Percentiles rank a stretch among this genome's conserved stretches.
phyloP scores from a whole-genome alignment of 2,329 filamentous ascomycete species.

The Stagonosporopsis vannaccii region DNA sequence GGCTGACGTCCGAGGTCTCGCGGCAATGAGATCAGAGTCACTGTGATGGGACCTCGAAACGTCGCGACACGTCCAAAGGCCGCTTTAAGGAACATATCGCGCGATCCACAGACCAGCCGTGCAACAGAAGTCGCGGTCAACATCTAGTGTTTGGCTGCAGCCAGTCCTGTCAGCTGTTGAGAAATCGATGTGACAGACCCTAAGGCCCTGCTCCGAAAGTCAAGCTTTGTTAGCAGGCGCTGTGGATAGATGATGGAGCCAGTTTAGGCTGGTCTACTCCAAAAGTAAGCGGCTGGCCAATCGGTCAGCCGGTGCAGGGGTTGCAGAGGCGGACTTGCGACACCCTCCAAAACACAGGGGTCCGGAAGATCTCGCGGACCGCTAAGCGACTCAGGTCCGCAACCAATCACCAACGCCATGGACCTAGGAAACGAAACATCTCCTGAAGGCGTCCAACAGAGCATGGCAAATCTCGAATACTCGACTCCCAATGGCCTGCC shows the following conservation, averaged over 20 bases:
- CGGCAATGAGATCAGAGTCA: background rate
- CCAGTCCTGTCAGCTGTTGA: slow-evolving; percentile 24
- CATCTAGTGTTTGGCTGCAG: slow-evolving; percentile 13
- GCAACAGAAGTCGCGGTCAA: slow-evolving; percentile 4
- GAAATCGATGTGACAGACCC: slow-evolving; percentile 26
- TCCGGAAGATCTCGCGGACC: slow-evolving; percentile 27
- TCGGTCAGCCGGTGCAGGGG: slow-evolving; percentile 30
- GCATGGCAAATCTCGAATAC: slow-evolving; percentile 24
- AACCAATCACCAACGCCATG: slow-evolving; percentile 35
- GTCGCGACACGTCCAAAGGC: slow-evolving; percentile 5
- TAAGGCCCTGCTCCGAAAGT: slow-evolving; percentile 8
- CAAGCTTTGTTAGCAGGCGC: slow-evolving; percentile 31
- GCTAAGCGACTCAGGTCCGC: slow-evolving; percentile 35
- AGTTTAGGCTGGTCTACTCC: slow-evolving; percentile 20
- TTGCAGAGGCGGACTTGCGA: slow-evolving; percentile 33
- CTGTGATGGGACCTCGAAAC: slow-evolving; percentile 11
- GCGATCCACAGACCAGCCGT: background rate
- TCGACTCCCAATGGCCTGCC: slow-evolving; percentile 24
- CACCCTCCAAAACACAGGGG: slow-evolving; percentile 40
- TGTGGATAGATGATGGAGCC: slow-evolving; percentile 20
- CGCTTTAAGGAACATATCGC: slow-evolving; percentile 1
- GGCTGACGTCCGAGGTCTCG: background rate
- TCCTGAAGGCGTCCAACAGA: slow-evolving; percentile 23
- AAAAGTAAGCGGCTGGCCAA: slow-evolving; percentile 35
- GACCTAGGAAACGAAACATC: slow-evolving; percentile 39